Percentiles rank a stretch among this genome's conserved stretches.
Evolutionary conservation across 148 eudicot genomes (phyloP).

Genomic region (Silene conica): DNA sequence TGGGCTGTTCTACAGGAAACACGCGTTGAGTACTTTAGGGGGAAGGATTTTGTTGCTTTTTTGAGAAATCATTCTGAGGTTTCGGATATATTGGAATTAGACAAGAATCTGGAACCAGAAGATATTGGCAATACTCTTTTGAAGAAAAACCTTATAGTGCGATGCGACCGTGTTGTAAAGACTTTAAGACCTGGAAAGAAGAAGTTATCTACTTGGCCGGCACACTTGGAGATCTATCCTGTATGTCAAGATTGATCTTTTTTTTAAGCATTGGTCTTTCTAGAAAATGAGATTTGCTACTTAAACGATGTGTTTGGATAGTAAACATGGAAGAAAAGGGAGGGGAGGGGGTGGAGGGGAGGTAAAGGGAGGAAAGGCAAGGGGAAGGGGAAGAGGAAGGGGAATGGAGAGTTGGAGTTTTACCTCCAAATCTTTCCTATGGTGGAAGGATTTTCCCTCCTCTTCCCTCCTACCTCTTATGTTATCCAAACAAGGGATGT

Average conservation of each 20-base stretch:
- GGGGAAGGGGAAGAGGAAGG: too few relatives aligned
- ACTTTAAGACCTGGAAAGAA: slow-evolving; percentile 94
- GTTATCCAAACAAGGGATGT: too few relatives aligned
- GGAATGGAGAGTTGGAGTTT: too few relatives aligned
- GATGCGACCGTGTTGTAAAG: slow-evolving; percentile 97
- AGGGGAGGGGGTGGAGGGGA: too few relatives aligned
- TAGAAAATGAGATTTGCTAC: neutral
- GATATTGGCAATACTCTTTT: slow-evolving; percentile 72
- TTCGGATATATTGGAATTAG: slow-evolving; percentile 69
- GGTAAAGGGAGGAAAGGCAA: too few relatives aligned
- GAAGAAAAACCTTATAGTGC: slow-evolving; percentile 76
- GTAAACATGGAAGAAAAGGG: too few relatives aligned
- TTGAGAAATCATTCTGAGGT: slow-evolving; percentile 81
- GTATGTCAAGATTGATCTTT: slow-evolving; percentile 36
- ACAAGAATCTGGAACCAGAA: slow-evolving; percentile 64
- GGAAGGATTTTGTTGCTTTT: slow-evolving; percentile 84
- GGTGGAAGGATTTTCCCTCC: too few relatives aligned
- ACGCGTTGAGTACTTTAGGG: slow-evolving; percentile 95
- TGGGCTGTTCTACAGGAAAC: slow-evolving; percentile 99
- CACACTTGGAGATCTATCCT: slow-evolving; percentile 84
- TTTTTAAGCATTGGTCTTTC: neutral
- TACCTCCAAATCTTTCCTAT: too few relatives aligned
- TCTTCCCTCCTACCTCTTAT: too few relatives aligned
- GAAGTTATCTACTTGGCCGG: slow-evolving; percentile 96
- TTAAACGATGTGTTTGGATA: neutral